A percentile compares a stretch with the other conserved stretches of the same genome.
Conservation (phyloP, 208 protist genomes). For the Leishmania braziliensis region DNA sequence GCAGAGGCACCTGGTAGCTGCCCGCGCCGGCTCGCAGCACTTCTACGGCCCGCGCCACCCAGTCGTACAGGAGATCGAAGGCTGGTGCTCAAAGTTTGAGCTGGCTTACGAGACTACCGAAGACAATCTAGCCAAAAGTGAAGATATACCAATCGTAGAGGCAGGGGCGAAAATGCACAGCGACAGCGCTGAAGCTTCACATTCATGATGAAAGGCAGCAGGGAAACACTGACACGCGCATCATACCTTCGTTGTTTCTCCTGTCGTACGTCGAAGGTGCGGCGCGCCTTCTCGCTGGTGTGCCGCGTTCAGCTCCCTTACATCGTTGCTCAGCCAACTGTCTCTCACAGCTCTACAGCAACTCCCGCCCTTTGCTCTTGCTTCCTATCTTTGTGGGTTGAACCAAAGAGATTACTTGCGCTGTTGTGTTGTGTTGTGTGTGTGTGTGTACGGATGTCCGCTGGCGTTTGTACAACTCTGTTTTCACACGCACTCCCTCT, state of each 20-base stretch:
- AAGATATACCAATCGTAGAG: background rate
- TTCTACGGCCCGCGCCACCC: slow-evolving; percentile 85
- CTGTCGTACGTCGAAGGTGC: background rate
- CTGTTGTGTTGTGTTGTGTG: background rate
- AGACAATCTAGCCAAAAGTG: slow-evolving; percentile 3
- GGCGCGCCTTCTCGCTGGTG: background rate
- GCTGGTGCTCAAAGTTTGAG: slow-evolving; percentile 73
- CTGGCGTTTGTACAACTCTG: background rate
- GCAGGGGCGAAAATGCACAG: background rate
- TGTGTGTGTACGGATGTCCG: background rate
- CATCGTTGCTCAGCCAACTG: background rate
- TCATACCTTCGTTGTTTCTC: no score
- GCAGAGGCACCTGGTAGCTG: slow-evolving; percentile 40
- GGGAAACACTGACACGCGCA: background rate
- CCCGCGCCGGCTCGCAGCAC: slow-evolving; percentile 49
- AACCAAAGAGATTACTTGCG: background rate
- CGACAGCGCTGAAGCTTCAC: background rate
- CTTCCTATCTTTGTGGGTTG: background rate
- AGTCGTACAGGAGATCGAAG: slow-evolving; percentile 79
- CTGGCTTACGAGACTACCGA: slow-evolving; percentile 29
- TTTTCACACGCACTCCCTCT: background rate
- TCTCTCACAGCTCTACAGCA: background rate
- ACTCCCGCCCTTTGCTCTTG: background rate
- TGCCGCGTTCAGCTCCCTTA: background rate
- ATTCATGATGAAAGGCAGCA: background rate